These are phyloP conservation scores for Epithemia pelagica DNA, from an alignment of 108 stramenopile genomes.

Conservation along the genomic window DNA sequence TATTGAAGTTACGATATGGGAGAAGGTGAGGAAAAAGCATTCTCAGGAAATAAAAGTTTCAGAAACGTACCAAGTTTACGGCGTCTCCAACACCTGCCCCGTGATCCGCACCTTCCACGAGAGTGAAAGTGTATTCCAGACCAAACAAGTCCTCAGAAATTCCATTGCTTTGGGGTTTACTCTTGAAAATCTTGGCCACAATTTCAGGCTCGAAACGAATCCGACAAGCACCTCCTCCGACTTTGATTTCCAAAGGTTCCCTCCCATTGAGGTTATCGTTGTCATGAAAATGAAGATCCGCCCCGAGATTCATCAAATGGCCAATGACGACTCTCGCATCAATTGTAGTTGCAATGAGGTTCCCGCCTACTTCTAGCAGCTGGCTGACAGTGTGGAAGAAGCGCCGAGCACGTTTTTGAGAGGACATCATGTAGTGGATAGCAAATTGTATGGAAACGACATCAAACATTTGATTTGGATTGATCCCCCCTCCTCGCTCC, in stretches of 20 bases:
- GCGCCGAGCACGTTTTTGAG: conserved; percentile 65
- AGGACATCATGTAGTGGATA: conserved; percentile 97
- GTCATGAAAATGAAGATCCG: conserved; percentile 61
- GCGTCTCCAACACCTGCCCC: conserved; percentile 76
- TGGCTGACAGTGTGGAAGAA: conserved; percentile 89
- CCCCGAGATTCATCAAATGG: conserved; percentile 66
- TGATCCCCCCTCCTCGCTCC: conserved; percentile 62
- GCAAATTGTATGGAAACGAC: conserved; percentile 97
- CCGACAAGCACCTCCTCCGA: conserved; percentile 65
- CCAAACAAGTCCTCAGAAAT: conserved; percentile 67
- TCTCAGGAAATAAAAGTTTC: neutral
- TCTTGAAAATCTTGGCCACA: conserved; percentile 44
- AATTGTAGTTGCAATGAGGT: conserved; percentile 93
- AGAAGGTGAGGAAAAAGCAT: no score
- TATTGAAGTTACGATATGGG: no score
- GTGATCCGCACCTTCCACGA: conserved; percentile 75
- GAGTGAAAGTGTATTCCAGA: conserved; percentile 80
- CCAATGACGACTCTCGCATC: conserved; percentile 82
- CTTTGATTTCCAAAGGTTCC: conserved; percentile 23
- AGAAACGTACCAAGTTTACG: conserved; percentile 46
- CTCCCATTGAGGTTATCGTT: conserved; percentile 21
- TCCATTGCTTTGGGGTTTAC: conserved; percentile 13
- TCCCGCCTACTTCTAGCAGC: conserved; percentile 82
- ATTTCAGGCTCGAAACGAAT: conserved; percentile 59
- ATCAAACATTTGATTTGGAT: conserved; percentile 72